Evolutionary conservation across 78 protist genomes (phyloP), one percentile per base, ranked within the genome.

Genomic region (Polysphondylium violaceum): DNA sequence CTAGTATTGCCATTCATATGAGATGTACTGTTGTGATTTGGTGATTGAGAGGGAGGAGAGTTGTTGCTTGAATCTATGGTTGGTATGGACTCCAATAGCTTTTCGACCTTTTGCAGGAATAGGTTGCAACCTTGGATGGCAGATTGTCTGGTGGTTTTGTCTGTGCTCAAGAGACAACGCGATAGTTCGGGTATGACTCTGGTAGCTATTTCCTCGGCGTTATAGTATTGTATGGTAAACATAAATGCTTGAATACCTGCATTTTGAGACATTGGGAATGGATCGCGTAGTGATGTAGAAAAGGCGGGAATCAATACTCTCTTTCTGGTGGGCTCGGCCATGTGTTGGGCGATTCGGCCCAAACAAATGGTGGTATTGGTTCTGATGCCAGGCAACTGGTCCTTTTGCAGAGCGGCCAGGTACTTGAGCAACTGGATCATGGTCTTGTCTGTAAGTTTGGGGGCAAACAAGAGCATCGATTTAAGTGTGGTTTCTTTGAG

Each of bases 321-420:
- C 41, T 83, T 63, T 47, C 94, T 86, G 17, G 94, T 94, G 25
- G 44, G 8, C 3, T 61, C 86, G 11, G 74, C 12, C 43, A 95
- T 35, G 40, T 74, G 41, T 12, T 72, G 87, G 0, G 94, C 81
- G 6, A 93, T 90, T 43, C 92, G 47, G 53, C 95, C 96, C 1
- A 96, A 67, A 83, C 96, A 96, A 55, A 96, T 88, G 31, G 98
- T 94, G 2, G 97, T 95, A 64, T 96, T 94, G 21, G 91, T 78
- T 27, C 98, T 88, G 19, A 96, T 93, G 31, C 96, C 94, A 5
- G 95, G 94, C 56, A 79, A 94, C 2, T n/a, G 69, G 69, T 94
- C 98, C 50, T 91, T 77, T 67, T 95, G 98, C 38, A 94, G 65
- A 21, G 76, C 71, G n/a, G 98, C 96, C 19, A 96, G 63, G 74